Percentiles rank a stretch among this genome's conserved stretches.
Evolutionary conservation across 768 basidiomycete species (phyloP).

Genomic region (Phanerodontia chrysosporium): DNA sequence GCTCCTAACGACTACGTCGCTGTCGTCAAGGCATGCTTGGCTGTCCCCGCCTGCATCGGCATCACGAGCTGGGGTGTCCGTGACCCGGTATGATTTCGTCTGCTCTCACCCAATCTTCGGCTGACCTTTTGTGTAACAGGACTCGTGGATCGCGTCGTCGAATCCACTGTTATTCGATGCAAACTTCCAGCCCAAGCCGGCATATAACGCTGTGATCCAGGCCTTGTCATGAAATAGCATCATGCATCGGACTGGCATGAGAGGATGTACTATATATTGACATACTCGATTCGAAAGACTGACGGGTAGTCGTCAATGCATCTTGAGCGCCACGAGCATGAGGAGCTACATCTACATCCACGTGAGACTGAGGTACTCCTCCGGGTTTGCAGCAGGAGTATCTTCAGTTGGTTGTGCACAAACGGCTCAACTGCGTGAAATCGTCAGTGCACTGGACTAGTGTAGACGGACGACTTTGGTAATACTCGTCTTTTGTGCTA

Average conservation of each 20-base stretch:
- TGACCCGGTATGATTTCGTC: conserved; percentile 31
- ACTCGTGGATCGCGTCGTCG: conserved; percentile 43
- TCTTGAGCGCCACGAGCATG: too few species aligned
- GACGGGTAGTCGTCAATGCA: too few species aligned
- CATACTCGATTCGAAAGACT: too few species aligned
- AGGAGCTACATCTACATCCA: too few species aligned
- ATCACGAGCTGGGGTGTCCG: conserved; percentile 49
- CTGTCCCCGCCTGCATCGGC: conserved; percentile 37
- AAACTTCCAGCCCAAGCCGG: conserved; percentile 43
- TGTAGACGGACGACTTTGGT: too few species aligned
- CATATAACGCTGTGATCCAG: conserved; percentile 28
- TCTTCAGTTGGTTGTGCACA: too few species aligned
- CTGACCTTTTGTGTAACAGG: conserved; percentile 19
- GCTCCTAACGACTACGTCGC: conserved; percentile 39
- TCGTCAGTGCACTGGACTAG: too few species aligned
- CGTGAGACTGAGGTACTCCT: too few species aligned
- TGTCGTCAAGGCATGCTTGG: conserved; percentile 43
- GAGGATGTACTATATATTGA: too few species aligned
- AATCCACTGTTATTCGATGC: conserved; percentile 43
- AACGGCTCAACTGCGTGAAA: too few species aligned
- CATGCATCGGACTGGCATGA: not conserved
- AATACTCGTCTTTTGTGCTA: too few species aligned
- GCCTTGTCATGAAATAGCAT: conserved; percentile 15
- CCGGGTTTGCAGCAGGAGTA: too few species aligned
- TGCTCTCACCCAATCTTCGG: not conserved